These are phyloP conservation scores for Pythium dissimile DNA, from an alignment of 352 stramenopile species.

Conservation along the genomic window DNA sequence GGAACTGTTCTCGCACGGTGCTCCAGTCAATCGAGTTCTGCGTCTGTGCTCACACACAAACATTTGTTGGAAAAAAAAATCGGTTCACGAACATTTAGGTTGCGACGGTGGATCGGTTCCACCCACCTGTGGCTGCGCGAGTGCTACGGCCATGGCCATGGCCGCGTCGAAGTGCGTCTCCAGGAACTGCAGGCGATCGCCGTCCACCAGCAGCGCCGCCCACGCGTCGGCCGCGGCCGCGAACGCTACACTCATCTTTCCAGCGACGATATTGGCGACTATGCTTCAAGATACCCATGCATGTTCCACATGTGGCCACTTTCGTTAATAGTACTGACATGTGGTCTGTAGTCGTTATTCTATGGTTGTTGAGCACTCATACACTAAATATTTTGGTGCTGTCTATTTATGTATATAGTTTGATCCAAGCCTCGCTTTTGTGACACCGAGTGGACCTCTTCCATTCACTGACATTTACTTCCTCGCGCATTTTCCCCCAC, in stretches of 20 bases:
- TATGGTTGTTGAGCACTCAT: background rate
- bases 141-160: slow-evolving; percentile 32
- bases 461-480: background rate
- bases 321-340: too few species aligned
- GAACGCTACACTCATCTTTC: slow-evolving; percentile 26
- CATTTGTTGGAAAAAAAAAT: background rate
- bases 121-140: slow-evolving; percentile 22
- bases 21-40: slow-evolving; percentile 17
- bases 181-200: slow-evolving; percentile 24
- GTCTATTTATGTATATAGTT: background rate
- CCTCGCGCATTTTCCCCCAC: too few species aligned
- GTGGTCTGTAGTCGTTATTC: background rate
- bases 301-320: background rate
- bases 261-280: background rate
- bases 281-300: slow-evolving; percentile 4
- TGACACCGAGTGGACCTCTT: background rate
- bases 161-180: slow-evolving; percentile 22
- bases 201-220: slow-evolving; percentile 33
- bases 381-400: background rate
- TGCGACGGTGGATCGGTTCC: background rate
- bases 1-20: slow-evolving; percentile 5
- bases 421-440: background rate
- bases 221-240: slow-evolving; percentile 32
- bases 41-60: background rate
- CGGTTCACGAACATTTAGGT: background rate